Percentiles rank a stretch among this genome's conserved stretches.
Evolutionary conservation across 2,329 filamentous ascomycete genomes (phyloP).

Genomic region (Penicillium sp.): DNA sequence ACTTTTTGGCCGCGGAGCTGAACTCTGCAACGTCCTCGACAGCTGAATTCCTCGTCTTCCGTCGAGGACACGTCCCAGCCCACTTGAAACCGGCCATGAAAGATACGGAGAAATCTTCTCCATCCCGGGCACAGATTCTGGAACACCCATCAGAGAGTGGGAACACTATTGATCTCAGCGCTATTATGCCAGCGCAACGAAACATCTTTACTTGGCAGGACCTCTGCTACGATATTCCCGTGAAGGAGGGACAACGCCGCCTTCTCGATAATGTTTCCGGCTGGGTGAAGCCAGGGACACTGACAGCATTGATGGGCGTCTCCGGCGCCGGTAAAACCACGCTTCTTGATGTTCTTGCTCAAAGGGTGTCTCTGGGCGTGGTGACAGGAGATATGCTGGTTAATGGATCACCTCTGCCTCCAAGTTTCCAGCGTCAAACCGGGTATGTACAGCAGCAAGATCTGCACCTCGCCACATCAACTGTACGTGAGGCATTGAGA

Average conservation of each 20-base stretch:
- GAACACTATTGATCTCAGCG: background rate
- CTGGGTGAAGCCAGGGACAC: slow-evolving; percentile 58
- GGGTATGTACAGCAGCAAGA: slow-evolving; percentile 71
- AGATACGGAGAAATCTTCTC: background rate
- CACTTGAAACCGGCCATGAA: slow-evolving; percentile 20
- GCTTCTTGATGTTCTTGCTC: slow-evolving; percentile 59
- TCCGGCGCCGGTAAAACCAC: slow-evolving; percentile 66
- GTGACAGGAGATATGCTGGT: slow-evolving; percentile 69
- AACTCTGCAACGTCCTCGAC: slow-evolving; percentile 65
- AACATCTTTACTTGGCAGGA: slow-evolving; percentile 56
- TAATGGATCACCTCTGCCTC: slow-evolving; percentile 59
- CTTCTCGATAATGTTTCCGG: slow-evolving; percentile 58
- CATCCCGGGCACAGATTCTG: background rate
- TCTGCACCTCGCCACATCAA: slow-evolving; percentile 78
- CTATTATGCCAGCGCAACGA: slow-evolving; percentile 35
- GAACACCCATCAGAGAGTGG: background rate
- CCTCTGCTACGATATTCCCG: slow-evolving; percentile 57
- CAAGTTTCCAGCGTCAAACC: slow-evolving; percentile 64
- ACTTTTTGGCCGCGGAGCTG: slow-evolving; percentile 65
- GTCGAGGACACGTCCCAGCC: slow-evolving; percentile 54
- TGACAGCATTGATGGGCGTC: slow-evolving; percentile 63
- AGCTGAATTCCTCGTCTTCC: slow-evolving; percentile 71
- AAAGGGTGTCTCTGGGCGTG: slow-evolving; percentile 62
- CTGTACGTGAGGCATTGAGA: slow-evolving; percentile 81
- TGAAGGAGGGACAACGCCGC: slow-evolving; percentile 53